Evolutionary conservation across 306 rosid species (phyloP), one percentile per base, ranked within the genome.

Genomic region (Cajanus cajan): DNA sequence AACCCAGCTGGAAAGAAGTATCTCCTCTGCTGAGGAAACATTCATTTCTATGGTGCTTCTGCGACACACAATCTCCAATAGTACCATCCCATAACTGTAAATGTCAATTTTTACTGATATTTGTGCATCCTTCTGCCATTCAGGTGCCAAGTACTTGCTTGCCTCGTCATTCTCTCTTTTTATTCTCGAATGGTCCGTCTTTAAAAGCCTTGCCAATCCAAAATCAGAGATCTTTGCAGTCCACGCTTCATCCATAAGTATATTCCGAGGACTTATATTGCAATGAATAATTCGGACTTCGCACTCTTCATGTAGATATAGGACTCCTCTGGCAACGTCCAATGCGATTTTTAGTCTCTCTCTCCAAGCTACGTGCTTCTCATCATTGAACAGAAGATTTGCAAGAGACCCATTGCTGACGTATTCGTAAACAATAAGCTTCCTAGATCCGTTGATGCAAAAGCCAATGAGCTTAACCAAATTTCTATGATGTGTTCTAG

Each of bases 321-420:
- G 7, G 10, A 85, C 1, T 11, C 88, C 86, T 41, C 76, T 68
- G 0, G 78, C 86, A 62, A 82, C 78, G 3, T 85, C 83, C 70
- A 72, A 22, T n/a, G 85, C 85, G 0, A 85, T 74, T 50, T 67
- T 81, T 5, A 86, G 12, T 71, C 51, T 82, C 7, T 79, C 77
- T 55, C 39, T 40, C 65, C 65, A 82, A 0, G 79, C 9, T n/a
- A 79, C 3, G 2, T 4, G 59, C 24, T 7, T 65, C 6, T 61
- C 50, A 41, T 41, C 6, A 2, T 54, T 61, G 8, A 68, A 71
- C 9, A 85, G 77, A 7, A 85, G 61, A n/a, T 48, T 78, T 37
- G 80, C 82, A 64, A 85, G 86, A 19, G 89, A 85, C 6, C 86
- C 89, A 4, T 82, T 85, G 73, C 89, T 75, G 64, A 79, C 45